phyloP scores from a whole-genome alignment of 805 yeast genomes.

The Lachancea quebecensis region DNA sequence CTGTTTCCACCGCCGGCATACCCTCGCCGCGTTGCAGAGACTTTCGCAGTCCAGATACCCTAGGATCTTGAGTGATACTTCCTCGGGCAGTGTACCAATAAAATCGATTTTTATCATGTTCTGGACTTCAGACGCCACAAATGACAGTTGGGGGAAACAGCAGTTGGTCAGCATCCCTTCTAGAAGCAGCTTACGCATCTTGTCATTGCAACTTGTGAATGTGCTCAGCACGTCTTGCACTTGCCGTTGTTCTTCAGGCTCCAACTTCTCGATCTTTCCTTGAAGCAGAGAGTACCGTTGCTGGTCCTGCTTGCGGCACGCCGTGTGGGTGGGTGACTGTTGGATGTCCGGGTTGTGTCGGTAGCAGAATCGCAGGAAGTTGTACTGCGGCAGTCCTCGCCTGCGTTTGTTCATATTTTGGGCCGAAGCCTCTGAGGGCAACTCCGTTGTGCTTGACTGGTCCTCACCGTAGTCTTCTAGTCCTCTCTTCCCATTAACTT shows the following conservation, averaged over 20 bases:
- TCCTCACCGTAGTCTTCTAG: background rate
- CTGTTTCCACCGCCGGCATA: constrained; percentile 75
- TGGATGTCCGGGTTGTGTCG: constrained; percentile 87
- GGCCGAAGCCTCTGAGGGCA: background rate
- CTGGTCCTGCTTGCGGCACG: constrained; percentile 25
- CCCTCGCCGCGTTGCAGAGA: constrained; percentile 91
- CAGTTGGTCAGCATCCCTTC: constrained; percentile 84
- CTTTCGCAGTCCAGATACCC: constrained; percentile 89
- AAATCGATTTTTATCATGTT: constrained; percentile 83
- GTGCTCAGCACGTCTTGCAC: constrained; percentile 59
- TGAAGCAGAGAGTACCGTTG: constrained; percentile 26
- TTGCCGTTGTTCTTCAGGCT: constrained; percentile 69
- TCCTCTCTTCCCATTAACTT: background rate
- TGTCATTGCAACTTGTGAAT: constrained; percentile 64
- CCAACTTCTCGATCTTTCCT: constrained; percentile 39
- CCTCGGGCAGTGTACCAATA: constrained; percentile 76
- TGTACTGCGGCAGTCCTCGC: constrained; percentile 34
- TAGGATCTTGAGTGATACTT: constrained; percentile 73
- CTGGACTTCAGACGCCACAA: constrained; percentile 71
- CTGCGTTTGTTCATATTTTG: background rate
- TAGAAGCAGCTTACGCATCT: constrained; percentile 66
- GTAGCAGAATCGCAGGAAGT: constrained; percentile 71
- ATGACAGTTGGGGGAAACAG: constrained; percentile 92
- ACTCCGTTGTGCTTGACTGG: background rate
- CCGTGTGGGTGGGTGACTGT: constrained; percentile 33